Evolutionary conservation across 805 yeast genomes (phyloP), one percentile per base, ranked within the genome.

Genomic region (Zygosaccharomyces lentus): DNA sequence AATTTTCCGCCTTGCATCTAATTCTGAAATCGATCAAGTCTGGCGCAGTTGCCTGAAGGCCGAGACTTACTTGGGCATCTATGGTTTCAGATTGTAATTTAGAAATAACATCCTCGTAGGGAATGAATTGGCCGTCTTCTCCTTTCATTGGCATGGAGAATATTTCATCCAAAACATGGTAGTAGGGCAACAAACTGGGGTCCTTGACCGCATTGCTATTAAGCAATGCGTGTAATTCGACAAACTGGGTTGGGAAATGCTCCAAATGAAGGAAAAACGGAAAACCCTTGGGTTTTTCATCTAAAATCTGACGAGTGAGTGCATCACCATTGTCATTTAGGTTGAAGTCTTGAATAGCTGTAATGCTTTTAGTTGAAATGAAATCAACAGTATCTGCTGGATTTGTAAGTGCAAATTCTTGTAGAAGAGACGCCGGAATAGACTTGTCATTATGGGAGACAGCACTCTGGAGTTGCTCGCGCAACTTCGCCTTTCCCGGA

Each of bases 181-280:
- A 71, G 48, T 84, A 82, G 2, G 86, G 84, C 43, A 89, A 68
- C 12, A 82, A 67, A 2, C 67, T 58, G 21, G 74, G 68, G 42
- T 66, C 69, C 27, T 64, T 41, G 76, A 82, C 17, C 80, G 70
- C 37, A 57, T 72, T 36, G 68, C 73, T 1, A 87, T 77, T 8
- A 82, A 86, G 62, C 30, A 82, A 63, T 31, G 87, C 61, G 47
- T 81, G 78, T 16, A 89, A 72, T 10, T 84, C 79, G 29, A 87
- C 78, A 61, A 91, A 93, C 57, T 85, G 82, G 1, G 96, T 86
- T 45, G 81, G 76, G 59, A 78, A 83, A 52, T 83, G 78, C 64
- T 93, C 97, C 55, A 85, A 75, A 59, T 88, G 93, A 42, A 90
- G 61, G 50, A 80, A 81, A 31, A 90, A 64, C 4, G 90, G 88